Percentiles rank a stretch among this genome's conserved stretches.
Evolutionary conservation across 2,329 filamentous ascomycete species (phyloP).

Genomic region (Microcera coccophila): DNA sequence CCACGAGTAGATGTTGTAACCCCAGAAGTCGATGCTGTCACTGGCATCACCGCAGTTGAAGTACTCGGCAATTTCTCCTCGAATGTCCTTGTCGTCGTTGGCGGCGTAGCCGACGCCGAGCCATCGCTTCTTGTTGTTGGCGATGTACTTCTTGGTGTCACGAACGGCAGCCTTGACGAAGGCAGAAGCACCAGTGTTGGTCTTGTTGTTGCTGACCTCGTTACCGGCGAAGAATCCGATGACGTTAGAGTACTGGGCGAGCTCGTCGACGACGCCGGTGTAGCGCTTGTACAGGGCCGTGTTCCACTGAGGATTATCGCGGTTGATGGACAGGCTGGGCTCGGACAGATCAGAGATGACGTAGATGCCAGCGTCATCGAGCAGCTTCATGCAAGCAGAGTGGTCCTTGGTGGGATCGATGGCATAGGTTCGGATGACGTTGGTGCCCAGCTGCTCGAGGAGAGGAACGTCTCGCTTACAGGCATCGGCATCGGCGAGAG

Average conservation of each 20-base stretch:
- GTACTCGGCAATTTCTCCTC: slow-evolving; percentile 79
- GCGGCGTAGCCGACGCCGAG: slow-evolving; percentile 94
- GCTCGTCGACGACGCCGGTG: slow-evolving; percentile 73
- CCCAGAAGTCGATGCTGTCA: slow-evolving; percentile 88
- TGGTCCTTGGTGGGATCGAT: slow-evolving; percentile 79
- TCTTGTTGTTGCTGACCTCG: slow-evolving; percentile 85
- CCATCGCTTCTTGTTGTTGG: slow-evolving; percentile 67
- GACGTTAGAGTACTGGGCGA: slow-evolving; percentile 82
- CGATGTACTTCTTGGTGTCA: slow-evolving; percentile 94
- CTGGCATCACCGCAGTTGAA: slow-evolving; percentile 78
- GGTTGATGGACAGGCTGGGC: slow-evolving; percentile 79
- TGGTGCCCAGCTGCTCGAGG: slow-evolving; percentile 75
- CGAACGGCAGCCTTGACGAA: slow-evolving; percentile 98
- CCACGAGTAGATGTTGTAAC: slow-evolving; percentile 99
- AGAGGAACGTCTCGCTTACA: slow-evolving; percentile 86
- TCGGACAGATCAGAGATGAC: slow-evolving; percentile 87
- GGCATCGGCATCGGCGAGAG: slow-evolving; percentile 64
- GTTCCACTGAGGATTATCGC: slow-evolving; percentile 74
- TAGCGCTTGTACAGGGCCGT: slow-evolving; percentile 75
- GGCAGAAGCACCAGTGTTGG: slow-evolving; percentile 85
- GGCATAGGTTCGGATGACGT: slow-evolving; percentile 93
- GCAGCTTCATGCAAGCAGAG: slow-evolving; percentile 75
- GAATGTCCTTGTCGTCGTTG: slow-evolving; percentile 83
- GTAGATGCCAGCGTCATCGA: slow-evolving; percentile 87
- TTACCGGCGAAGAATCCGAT: slow-evolving; percentile 99